Percentiles rank a stretch among this genome's conserved stretches.
Conservation (phyloP, 2,329 filamentous ascomycete genomes). For the Aspergillus sp. region DNA sequence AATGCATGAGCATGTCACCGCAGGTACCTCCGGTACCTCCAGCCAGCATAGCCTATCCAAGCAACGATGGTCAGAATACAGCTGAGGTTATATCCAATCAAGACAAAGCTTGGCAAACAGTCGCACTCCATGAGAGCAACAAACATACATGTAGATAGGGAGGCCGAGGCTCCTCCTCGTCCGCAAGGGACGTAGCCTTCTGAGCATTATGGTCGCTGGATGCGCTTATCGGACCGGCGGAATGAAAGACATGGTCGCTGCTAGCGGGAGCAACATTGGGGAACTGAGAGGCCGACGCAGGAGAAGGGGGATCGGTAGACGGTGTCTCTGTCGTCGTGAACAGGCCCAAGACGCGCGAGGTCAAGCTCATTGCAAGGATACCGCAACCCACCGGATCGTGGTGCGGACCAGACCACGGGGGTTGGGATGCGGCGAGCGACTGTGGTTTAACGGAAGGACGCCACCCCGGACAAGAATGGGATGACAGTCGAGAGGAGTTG, state of each 20-base stretch:
- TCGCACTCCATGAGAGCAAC: background rate
- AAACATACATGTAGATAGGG: constrained; percentile 65
- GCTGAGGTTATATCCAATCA: too few relatives aligned
- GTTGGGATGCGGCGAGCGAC: constrained; percentile 28
- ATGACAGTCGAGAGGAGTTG: constrained; percentile 3
- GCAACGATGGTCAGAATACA: constrained; percentile 7
- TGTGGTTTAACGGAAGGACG: constrained; percentile 17
- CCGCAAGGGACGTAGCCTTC: constrained; percentile 45
- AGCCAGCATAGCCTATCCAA: constrained; percentile 80
- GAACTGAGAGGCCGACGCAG: constrained; percentile 32
- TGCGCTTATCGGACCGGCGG: constrained; percentile 18
- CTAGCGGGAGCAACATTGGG: constrained; percentile 18
- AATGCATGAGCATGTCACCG: constrained; percentile 98
- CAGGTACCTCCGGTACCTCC: constrained; percentile 90
- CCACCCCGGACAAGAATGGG: constrained; percentile 15
- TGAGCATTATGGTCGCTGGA: constrained; percentile 21
- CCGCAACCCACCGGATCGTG: constrained; percentile 35
- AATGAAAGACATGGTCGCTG: constrained; percentile 21
- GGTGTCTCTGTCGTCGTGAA: constrained; percentile 48
- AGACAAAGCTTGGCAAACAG: background rate
- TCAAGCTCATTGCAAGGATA: constrained; percentile 58
- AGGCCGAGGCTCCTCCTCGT: constrained; percentile 59
- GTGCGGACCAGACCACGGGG: constrained; percentile 32
- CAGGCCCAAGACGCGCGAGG: constrained; percentile 55
- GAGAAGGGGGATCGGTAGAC: constrained; percentile 24